Percentiles rank a stretch among this genome's conserved stretches.
Conservation (phyloP, 2,329 filamentous ascomycete species). For the Pezicula neosporulosa region DNA sequence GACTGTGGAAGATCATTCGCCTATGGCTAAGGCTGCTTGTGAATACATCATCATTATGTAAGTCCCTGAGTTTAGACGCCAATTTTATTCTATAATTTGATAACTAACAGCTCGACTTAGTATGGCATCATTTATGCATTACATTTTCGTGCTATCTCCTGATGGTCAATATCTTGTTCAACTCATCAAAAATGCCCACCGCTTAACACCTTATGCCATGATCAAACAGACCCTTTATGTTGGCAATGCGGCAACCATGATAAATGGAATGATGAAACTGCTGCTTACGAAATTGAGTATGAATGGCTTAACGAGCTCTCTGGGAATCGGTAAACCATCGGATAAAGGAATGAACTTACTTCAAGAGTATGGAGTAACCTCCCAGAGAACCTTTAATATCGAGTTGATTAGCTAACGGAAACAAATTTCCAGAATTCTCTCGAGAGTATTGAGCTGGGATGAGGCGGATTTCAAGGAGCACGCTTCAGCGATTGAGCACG, state of each 20-base stretch:
- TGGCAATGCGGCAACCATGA: constrained; percentile 79
- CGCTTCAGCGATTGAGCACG: constrained; percentile 60
- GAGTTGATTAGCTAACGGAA: neutral
- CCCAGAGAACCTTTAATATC: neutral
- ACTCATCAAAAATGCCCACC: constrained; percentile 67
- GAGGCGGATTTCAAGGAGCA: constrained; percentile 65
- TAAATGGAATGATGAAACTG: constrained; percentile 69
- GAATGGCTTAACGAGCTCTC: constrained; percentile 73
- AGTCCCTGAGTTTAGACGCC: neutral
- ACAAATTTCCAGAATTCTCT: constrained; percentile 57
- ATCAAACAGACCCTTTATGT: constrained; percentile 71
- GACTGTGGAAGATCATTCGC: constrained; percentile 61
- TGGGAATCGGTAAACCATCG: constrained; percentile 66
- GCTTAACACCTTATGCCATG: constrained; percentile 67
- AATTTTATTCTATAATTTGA: constrained; percentile 9
- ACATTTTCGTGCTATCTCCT: constrained; percentile 68
- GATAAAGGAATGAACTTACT: constrained; percentile 80
- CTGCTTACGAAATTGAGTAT: constrained; percentile 77
- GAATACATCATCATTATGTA: constrained; percentile 58
- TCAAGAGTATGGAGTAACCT: constrained; percentile 37
- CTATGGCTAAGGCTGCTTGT: constrained; percentile 58
- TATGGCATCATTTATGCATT: constrained; percentile 70
- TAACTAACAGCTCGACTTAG: constrained; percentile 34
- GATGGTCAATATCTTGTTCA: constrained; percentile 73
- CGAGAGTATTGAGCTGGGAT: constrained; percentile 70